Evolutionary conservation across 2,329 filamentous ascomycete species (phyloP).

Genomic region (Leptographium galeiforme): DNA sequence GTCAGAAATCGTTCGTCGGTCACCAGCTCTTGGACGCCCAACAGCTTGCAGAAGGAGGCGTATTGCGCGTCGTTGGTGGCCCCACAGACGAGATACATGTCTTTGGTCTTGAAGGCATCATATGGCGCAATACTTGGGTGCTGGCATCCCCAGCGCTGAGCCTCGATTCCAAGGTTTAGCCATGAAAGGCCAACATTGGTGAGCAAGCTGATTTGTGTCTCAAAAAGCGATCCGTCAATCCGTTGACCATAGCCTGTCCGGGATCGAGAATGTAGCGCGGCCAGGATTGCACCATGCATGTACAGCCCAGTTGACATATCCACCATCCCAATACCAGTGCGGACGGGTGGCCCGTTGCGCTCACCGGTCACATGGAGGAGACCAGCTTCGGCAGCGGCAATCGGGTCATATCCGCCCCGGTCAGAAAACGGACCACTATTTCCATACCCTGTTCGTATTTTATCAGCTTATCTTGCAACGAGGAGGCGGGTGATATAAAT

Average conservation of each 20-base stretch:
- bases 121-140: constrained; percentile 5
- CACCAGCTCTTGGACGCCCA: background rate
- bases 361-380: constrained; percentile 7
- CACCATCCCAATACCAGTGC: constrained; percentile 4
- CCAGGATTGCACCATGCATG: constrained; percentile 7
- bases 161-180: constrained; percentile 7
- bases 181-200: constrained; percentile 7
- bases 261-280: constrained; percentile 1
- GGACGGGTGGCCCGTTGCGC: constrained; percentile 1
- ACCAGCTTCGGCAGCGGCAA: constrained; percentile 5
- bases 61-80: constrained; percentile 6
- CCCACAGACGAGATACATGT: constrained; percentile 2
- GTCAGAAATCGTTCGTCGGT: background rate
- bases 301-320: constrained; percentile 6
- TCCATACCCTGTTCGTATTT: background rate
- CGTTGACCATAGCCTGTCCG: constrained; percentile 4
- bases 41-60: background rate
- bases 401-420: constrained; percentile 6
- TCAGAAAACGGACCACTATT: constrained; percentile 1
- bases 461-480: background rate
- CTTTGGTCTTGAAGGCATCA: constrained; percentile 4
- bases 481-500: background rate
- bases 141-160: constrained; percentile 4
- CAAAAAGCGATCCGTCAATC: constrained; percentile 6
- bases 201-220: constrained; percentile 6